A percentile compares a stretch with the other conserved stretches of the same genome.
Conservation (phyloP, 805 yeast genomes). For the Candida tibetensis region DNA sequence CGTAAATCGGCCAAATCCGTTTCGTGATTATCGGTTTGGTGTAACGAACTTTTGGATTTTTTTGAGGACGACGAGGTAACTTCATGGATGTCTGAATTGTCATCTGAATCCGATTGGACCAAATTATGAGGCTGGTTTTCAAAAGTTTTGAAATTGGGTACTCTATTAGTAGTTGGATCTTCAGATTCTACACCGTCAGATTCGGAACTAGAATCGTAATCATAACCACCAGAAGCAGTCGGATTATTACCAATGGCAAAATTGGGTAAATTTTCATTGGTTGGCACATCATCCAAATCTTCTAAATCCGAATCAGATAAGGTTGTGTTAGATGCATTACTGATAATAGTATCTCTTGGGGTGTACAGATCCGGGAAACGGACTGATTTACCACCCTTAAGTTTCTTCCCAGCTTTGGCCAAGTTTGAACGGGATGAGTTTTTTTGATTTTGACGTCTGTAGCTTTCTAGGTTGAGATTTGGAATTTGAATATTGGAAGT, state of each 20-base stretch:
- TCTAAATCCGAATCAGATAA: conserved; percentile 17
- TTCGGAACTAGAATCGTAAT: not conserved
- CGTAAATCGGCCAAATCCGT: conserved; percentile 25
- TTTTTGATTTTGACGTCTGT: conserved; percentile 17
- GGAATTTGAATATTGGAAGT: conserved; percentile 31
- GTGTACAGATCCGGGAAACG: conserved; percentile 28
- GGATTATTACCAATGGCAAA: conserved; percentile 13
- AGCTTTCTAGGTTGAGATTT: conserved; percentile 19
- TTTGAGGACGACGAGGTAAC: not conserved
- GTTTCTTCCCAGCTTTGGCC: conserved; percentile 26
- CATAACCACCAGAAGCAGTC: not conserved
- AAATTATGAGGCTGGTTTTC: conserved; percentile 3
- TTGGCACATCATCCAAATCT: conserved; percentile 2
- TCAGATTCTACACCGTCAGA: not conserved
- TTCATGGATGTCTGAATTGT: conserved; percentile 5
- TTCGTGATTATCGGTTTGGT: conserved; percentile 9
- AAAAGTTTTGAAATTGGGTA: conserved; percentile 6
- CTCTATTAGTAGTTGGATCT: not conserved
- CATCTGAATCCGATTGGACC: conserved; percentile 7
- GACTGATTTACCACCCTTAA: conserved; percentile 21
- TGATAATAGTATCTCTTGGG: conserved; percentile 26
- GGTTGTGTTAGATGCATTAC: conserved; percentile 24
- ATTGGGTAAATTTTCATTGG: conserved; percentile 20
- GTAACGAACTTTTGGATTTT: not conserved
- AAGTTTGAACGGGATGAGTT: conserved; percentile 18